Evolutionary conservation across 2,329 filamentous ascomycete species (phyloP).

Genomic region (Scopulariopsis brevicaulis): DNA sequence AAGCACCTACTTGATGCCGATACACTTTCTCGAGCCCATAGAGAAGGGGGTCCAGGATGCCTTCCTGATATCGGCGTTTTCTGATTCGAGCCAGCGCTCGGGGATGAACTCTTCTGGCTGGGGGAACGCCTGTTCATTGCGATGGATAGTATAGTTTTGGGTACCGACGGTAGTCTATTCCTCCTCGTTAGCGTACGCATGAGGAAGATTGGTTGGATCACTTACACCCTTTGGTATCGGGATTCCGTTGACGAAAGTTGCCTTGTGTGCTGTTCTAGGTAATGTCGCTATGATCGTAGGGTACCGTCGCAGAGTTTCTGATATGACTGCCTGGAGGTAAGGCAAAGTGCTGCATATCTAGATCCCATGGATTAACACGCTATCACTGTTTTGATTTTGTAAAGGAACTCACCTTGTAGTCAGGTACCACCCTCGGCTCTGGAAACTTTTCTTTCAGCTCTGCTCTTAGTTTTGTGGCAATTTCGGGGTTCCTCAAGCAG

Average conservation of each 20-base stretch:
- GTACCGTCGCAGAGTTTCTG: slow-evolving; percentile 2
- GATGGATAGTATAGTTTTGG: slow-evolving; percentile 3
- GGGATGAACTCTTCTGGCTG: not conserved
- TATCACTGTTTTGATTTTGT: not conserved
- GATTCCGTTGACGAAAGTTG: not conserved
- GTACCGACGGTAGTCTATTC: not conserved
- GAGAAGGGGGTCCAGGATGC: not conserved
- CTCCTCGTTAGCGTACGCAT: not conserved
- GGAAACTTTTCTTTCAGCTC: slow-evolving; percentile 1
- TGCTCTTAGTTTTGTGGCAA: not conserved
- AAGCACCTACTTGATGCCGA: slow-evolving; percentile 2
- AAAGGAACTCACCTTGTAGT: not conserved
- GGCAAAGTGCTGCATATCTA: slow-evolving; percentile 1
- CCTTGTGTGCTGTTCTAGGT: slow-evolving; percentile 1
- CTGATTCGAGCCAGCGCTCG: not conserved
- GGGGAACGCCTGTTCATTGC: not conserved
- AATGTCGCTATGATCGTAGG: slow-evolving; percentile 4
- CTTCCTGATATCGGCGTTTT: not conserved
- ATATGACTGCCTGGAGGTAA: slow-evolving; percentile 2
- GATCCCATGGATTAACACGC: not conserved
- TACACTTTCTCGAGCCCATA: slow-evolving; percentile 1
- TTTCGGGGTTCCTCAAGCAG: not conserved
- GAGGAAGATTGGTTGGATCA: not conserved
- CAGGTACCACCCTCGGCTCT: not conserved
- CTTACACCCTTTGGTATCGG: slow-evolving; percentile 1